Percentiles rank a stretch among this genome's conserved stretches.
These are phyloP conservation scores for Neonectria punicea DNA, from an alignment of 2,329 filamentous ascomycete species.

Conservation along the genomic window DNA sequence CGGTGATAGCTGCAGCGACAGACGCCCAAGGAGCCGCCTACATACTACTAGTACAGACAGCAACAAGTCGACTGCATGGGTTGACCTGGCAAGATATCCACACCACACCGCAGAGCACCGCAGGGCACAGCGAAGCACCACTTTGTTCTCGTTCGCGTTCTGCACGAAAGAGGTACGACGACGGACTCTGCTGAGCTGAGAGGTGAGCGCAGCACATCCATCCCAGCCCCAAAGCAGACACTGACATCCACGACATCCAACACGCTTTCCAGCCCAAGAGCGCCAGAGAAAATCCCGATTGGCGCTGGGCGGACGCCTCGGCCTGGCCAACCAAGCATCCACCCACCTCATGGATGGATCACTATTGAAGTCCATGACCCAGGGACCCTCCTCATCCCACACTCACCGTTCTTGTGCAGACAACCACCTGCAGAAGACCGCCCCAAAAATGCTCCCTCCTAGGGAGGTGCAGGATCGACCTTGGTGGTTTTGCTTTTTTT, in stretches of 20 bases:
- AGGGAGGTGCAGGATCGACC: constrained; percentile 24
- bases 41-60: constrained; percentile 12
- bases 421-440: constrained; percentile 27
- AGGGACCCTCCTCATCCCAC: constrained; percentile 19
- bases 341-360: constrained; percentile 19
- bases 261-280: constrained; percentile 13
- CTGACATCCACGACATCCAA: constrained; percentile 18
- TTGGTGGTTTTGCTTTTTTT: constrained; percentile 13
- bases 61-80: constrained; percentile 17
- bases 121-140: constrained; percentile 9
- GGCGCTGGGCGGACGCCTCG: constrained; percentile 26
- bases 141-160: background rate
- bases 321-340: constrained; percentile 20
- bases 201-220: constrained; percentile 15
- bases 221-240: constrained; percentile 20
- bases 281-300: constrained; percentile 35
- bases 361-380: background rate
- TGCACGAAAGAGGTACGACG: constrained; percentile 2
- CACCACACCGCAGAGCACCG: constrained; percentile 14
- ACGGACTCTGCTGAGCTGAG: constrained; percentile 4
- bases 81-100: constrained; percentile 17
- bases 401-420: constrained; percentile 41
- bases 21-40: background rate
- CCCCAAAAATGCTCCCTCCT: constrained; percentile 27
- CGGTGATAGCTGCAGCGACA: constrained; percentile 17